phyloP scores from a whole-genome alignment of 495 filamentous ascomycete genomes.

The Penicillium angulare region DNA sequence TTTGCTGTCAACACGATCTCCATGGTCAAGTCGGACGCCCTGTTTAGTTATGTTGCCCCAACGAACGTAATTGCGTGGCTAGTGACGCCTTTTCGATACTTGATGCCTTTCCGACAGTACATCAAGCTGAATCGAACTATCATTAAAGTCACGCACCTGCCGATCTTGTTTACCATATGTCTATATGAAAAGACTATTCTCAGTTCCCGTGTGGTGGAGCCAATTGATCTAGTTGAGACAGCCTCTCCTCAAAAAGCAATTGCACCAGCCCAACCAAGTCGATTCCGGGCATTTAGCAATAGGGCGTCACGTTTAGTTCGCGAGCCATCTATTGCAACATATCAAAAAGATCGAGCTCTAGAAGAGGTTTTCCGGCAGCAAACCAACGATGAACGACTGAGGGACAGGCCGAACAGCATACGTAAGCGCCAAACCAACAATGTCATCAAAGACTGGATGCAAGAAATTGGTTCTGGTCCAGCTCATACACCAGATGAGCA shows the following conservation, averaged over 20 bases:
- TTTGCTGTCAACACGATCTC: constrained; percentile 94
- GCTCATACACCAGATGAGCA: constrained; percentile 64
- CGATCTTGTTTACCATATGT: constrained; percentile 79
- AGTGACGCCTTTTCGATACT: constrained; percentile 72
- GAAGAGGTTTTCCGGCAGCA: constrained; percentile 84
- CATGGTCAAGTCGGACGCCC: constrained; percentile 91
- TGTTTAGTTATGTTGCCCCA: constrained; percentile 89
- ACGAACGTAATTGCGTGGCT: constrained; percentile 87
- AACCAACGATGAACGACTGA: constrained; percentile 44
- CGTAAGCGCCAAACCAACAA: constrained; percentile 67
- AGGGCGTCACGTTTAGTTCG: constrained; percentile 59
- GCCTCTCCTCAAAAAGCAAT: constrained; percentile 33
- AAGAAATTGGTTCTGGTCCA: constrained; percentile 62
- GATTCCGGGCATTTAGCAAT: constrained; percentile 68
- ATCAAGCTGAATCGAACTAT: constrained; percentile 78
- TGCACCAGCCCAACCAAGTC: constrained; percentile 40
- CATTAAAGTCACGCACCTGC: constrained; percentile 88
- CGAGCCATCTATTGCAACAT: constrained; percentile 79
- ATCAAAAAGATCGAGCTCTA: constrained; percentile 84
- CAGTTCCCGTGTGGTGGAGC: constrained; percentile 65
- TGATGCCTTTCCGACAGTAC: constrained; percentile 74
- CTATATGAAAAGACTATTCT: constrained; percentile 80
- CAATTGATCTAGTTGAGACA: constrained; percentile 65
- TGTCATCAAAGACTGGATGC: constrained; percentile 85
- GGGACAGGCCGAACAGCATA: constrained; percentile 48